Conservation (phyloP, 2,329 filamentous ascomycete species). For the Colletotrichum kahawae region DNA sequence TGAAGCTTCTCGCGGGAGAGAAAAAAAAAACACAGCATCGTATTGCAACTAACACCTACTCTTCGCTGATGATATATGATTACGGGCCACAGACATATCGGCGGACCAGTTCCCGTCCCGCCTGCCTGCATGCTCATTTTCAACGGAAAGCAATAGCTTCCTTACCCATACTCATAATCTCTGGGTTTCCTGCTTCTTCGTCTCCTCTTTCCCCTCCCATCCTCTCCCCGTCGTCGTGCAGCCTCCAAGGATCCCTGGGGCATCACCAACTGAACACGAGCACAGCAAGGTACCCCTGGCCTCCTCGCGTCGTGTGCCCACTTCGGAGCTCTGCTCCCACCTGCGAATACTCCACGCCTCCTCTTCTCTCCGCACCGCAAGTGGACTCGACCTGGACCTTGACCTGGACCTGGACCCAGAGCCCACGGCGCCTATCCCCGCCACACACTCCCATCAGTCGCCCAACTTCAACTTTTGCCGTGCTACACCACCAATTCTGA, state of each 20-base stretch:
- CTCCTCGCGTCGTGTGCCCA: background rate
- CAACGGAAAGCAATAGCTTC: background rate
- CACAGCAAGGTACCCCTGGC: slow-evolving; percentile 7
- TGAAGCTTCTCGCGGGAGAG: background rate
- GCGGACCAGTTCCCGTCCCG: background rate
- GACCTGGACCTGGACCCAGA: background rate
- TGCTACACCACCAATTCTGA: background rate
- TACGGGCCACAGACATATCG: background rate
- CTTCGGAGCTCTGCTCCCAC: background rate
- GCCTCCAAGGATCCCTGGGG: background rate
- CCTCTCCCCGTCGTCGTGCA: background rate
- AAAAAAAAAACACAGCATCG: background rate
- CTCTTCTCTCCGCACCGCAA: slow-evolving; percentile 2
- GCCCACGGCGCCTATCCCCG: slow-evolving; percentile 16
- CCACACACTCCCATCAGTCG: background rate
- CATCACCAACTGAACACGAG: background rate
- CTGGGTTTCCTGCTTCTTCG: background rate
- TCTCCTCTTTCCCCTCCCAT: background rate
- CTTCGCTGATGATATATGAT: slow-evolving; percentile 3
- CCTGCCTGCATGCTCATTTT: background rate
- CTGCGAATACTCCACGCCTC: background rate
- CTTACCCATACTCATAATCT: background rate
- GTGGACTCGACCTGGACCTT: background rate
- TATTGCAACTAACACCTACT: background rate
- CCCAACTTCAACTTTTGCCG: slow-evolving; percentile 5